These are phyloP conservation scores for Neoboletus subvelutipes DNA, from an alignment of 768 basidiomycete genomes.

Conservation along the genomic window DNA sequence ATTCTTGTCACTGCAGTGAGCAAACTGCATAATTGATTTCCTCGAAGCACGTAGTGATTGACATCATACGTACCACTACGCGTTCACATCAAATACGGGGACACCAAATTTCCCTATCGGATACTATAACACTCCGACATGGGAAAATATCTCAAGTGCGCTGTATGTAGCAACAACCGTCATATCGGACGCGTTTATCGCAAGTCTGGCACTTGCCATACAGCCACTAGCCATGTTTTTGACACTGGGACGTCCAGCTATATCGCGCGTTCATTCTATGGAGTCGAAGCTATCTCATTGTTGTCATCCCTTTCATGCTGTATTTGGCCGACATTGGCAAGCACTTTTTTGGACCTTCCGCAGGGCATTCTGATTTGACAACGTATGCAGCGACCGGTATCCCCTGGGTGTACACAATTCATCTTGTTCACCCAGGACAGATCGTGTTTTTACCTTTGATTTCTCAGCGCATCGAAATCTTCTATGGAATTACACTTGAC, in stretches of 20 bases:
- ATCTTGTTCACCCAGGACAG: not conserved
- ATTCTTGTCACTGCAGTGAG: not conserved
- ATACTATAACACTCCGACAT: not conserved
- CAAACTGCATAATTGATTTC: not conserved
- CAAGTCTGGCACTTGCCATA: not conserved
- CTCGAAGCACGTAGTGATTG: not conserved
- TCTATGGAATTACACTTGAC: not conserved
- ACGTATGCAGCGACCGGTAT: not conserved
- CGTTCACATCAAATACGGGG: not conserved
- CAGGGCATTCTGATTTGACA: not conserved
- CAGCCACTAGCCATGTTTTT: not conserved
- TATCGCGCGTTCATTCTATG: not conserved
- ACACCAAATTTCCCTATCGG: not conserved
- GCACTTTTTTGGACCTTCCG: not conserved
- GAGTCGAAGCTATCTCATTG: not conserved
- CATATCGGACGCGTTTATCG: not conserved
- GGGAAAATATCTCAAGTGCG: not conserved
- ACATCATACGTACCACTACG: not conserved
- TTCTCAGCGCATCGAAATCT: not conserved
- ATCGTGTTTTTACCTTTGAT: rapidly evolving
- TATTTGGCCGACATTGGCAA: not conserved
- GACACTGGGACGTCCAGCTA: not conserved
- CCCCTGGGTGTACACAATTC: not conserved
- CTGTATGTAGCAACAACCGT: not conserved
- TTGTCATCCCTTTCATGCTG: not conserved